Percentiles rank a stretch among this genome's conserved stretches.
Evolutionary conservation across 805 yeast genomes (phyloP).

Genomic region (Saccharomyces kudriavzevii): DNA sequence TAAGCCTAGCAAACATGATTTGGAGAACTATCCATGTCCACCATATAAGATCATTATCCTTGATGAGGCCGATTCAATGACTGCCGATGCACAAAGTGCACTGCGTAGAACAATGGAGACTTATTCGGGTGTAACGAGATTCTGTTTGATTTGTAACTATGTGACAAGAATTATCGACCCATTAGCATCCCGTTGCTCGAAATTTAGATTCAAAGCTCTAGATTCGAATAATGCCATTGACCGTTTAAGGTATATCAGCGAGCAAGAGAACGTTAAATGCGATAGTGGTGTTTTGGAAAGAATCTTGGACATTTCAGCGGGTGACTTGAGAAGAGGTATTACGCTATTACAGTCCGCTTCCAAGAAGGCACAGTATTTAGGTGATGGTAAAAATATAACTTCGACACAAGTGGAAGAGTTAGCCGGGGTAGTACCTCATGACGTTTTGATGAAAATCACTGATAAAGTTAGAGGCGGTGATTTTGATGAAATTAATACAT

Average conservation of each 20-base stretch:
- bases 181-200: conserved; percentile 90
- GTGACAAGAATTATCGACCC: conserved; percentile 96
- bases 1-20: conserved; percentile 63
- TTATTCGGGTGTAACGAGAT: conserved; percentile 81
- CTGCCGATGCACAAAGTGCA: conserved; percentile 93
- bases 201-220: conserved; percentile 79
- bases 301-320: conserved; percentile 66
- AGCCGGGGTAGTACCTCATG: conserved; percentile 64
- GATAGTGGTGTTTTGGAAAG: conserved; percentile 49
- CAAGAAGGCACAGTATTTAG: conserved; percentile 37
- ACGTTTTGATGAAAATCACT: conserved; percentile 37
- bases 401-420: conserved; percentile 50
- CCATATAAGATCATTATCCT: conserved; percentile 88
- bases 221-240: conserved; percentile 62
- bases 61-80: conserved; percentile 97
- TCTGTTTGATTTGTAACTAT: conserved; percentile 91
- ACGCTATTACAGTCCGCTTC: conserved; percentile 83
- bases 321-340: conserved; percentile 90
- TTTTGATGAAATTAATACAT: conserved; percentile 30
- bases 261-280: conserved; percentile 38
- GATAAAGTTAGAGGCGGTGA: conserved; percentile 30
- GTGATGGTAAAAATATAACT: conserved; percentile 35
- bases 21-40: conserved; percentile 81
- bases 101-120: conserved; percentile 90
- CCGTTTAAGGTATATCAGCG: conserved; percentile 54